Base-by-base conservation (phyloP, 2,329 filamentous ascomycete species). In the Dactylella cylindrospora region DNA sequence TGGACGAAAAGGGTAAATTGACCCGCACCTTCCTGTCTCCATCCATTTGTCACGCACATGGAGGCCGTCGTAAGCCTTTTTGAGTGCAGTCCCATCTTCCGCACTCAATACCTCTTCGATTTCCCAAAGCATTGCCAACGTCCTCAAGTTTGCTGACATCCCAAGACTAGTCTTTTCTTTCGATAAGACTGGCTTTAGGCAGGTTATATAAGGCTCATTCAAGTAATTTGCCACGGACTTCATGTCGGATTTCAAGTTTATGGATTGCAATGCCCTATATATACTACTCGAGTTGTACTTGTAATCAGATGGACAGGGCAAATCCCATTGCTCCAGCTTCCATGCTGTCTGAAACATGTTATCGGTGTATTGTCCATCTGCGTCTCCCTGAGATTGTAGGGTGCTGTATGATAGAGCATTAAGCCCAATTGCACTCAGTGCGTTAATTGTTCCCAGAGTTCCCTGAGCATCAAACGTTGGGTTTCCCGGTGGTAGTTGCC, bases 321-420 rank as follows among this genome's bases (percentile, higher is more conserved):
- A 78, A 70, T 96, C 90, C 93, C 93, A 98, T 69, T 91, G 85
- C 67, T 93, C 90, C 12, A 97, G 77, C 66, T 85, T 86, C 60
- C 88, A 81, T 15, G 90, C 90, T 4, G 88, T 88, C 47, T 83
- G 80, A 65, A 95, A 85, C 47, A 88, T 88, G 64, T 80, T 85
- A 39, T 89, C 84, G 3, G 79, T 79, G 22, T 76, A 78, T 19
- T 59, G 61, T 5, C 49, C 65, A 28, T 82, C 80, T 7, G 80
- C 73, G 17, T 77, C 80, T 52, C 85, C 79, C 54, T 89, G 83
- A 5, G 78, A 80, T 53, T 86, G 82, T 5, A 90, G 77, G 19
- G 97, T 76, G 4, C 86, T 86, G 69, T 90, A 85, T 0, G 91
- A 91, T 29, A 98, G 76, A 2, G 90, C 93, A 61, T 90, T 85